A percentile compares a stretch with the other conserved stretches of the same genome.
Conservation (phyloP, 345 rosid genomes). For the Citrus australasica region DNA sequence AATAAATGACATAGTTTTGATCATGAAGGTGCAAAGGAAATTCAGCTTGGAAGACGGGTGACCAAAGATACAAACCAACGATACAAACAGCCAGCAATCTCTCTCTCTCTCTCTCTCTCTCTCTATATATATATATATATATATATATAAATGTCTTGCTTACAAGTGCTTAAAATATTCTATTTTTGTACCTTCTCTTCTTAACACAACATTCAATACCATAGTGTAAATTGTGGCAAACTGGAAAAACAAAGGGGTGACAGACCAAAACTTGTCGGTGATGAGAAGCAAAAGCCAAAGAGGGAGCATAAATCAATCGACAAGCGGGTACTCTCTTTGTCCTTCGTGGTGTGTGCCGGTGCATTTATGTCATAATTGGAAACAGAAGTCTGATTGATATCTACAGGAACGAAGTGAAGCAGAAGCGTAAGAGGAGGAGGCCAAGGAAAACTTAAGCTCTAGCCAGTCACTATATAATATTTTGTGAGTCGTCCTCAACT, state of each 20-base stretch:
- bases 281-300: too few species aligned
- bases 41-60: neutral
- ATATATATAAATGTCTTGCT: neutral
- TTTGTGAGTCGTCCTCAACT: neutral
- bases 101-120: too few species aligned
- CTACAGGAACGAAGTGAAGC: constrained; percentile 3
- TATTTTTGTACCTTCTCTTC: too few species aligned
- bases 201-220: neutral
- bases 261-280: too few species aligned
- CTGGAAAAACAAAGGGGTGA: too few species aligned
- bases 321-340: neutral
- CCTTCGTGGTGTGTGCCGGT: neutral
- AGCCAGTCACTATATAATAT: neutral
- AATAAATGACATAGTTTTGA: neutral
- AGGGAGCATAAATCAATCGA: too few species aligned
- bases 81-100: neutral
- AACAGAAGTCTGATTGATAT: neutral
- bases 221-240: neutral
- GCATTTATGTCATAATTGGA: neutral
- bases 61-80: neutral
- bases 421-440: constrained; percentile 7
- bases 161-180: neutral
- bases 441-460: constrained; percentile 3
- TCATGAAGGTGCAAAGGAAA: neutral
- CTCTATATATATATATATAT: too few species aligned